phyloP scores from a whole-genome alignment of 345 rosid species.

The Camelina neglecta region DNA sequence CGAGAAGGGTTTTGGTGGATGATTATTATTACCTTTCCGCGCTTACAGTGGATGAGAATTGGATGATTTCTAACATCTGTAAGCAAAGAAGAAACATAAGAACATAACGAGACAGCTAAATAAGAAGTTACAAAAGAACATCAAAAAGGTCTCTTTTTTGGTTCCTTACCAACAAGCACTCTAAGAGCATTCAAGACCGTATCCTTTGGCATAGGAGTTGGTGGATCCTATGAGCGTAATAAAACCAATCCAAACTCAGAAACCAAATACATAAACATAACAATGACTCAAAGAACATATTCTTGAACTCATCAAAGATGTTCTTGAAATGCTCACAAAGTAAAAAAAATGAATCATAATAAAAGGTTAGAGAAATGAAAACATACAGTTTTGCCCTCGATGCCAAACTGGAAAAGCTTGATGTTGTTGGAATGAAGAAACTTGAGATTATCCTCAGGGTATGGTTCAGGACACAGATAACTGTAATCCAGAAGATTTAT shows the following conservation, averaged over 20 bases:
- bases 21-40: constrained; percentile 65
- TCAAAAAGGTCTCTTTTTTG: background rate
- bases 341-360: too few species aligned
- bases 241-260: constrained; percentile 37
- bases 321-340: background rate
- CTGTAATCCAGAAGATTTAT: constrained; percentile 46
- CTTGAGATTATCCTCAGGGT: constrained; percentile 70
- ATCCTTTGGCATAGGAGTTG: constrained; percentile 56
- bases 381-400: constrained; percentile 78
- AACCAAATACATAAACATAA: background rate
- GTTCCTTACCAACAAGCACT: constrained; percentile 67
- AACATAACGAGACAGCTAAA: background rate
- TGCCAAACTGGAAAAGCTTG: constrained; percentile 74
- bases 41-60: constrained; percentile 85
- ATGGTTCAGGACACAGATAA: constrained; percentile 82
- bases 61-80: constrained; percentile 91
- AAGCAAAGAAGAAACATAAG: constrained; percentile 16
- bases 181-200: constrained; percentile 71
- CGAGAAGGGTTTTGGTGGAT: background rate
- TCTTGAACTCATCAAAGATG: background rate
- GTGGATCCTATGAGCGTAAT: constrained; percentile 58
- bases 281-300: background rate
- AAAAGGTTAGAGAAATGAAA: background rate
- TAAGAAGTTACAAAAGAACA: background rate
- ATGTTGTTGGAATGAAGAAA: constrained; percentile 61